Conservation (phyloP, 116 monocot species). For the Phalaenopsis hybrid region DNA sequence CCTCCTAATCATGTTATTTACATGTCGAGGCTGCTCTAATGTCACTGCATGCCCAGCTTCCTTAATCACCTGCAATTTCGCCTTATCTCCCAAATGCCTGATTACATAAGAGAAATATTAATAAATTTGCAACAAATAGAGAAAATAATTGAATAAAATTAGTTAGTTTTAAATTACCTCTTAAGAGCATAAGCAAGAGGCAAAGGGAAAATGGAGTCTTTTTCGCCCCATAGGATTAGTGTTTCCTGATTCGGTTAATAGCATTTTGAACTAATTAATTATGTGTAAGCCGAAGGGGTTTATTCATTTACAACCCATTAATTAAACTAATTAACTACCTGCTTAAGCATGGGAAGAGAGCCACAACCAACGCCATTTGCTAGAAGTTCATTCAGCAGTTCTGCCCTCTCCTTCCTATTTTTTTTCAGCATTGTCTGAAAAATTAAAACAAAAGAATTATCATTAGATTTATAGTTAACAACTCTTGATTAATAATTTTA, state of each 20-base stretch:
- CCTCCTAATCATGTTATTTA: conserved; percentile 38
- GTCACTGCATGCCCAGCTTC: conserved; percentile 77
- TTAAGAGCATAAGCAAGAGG: conserved; percentile 44
- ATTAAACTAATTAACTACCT: conserved; percentile 43
- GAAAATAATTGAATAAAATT: too few species aligned
- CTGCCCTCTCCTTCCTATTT: conserved; percentile 54
- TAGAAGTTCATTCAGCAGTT: conserved; percentile 51
- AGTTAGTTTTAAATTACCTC: conserved; percentile 21
- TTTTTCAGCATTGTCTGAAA: conserved; percentile 37
- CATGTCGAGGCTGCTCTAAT: conserved; percentile 38
- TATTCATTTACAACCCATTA: neutral
- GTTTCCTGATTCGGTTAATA: conserved; percentile 34
- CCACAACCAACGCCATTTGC: conserved; percentile 33
- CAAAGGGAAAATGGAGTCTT: conserved; percentile 60
- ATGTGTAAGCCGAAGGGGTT: neutral
- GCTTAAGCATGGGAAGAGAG: conserved; percentile 58
- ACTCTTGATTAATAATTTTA: too few species aligned
- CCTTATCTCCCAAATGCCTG: conserved; percentile 64
- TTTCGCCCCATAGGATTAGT: conserved; percentile 73
- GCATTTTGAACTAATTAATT: neutral
- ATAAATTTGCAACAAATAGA: too few species aligned
- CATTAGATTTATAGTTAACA: too few species aligned
- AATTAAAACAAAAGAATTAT: too few species aligned
- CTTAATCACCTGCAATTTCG: conserved; percentile 54
- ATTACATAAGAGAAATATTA: neutral